Conservation (phyloP, 257 asterid species). For the Nicotiana knightiana region DNA sequence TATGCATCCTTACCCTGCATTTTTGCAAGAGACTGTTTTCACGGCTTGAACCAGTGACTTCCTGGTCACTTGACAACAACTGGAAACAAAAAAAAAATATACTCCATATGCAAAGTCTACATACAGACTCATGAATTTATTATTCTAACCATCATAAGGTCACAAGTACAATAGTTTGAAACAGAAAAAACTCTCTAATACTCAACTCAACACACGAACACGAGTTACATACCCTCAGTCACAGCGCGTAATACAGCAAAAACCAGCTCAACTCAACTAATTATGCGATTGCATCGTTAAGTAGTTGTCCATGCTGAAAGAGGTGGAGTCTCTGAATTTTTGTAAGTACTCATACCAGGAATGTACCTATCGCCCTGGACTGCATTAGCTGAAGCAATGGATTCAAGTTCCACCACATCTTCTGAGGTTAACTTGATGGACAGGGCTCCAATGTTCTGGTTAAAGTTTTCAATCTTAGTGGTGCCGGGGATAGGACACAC, state of each 20-base stretch:
- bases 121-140: neutral
- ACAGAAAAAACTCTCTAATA: neutral
- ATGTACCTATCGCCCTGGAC: conserved; percentile 23
- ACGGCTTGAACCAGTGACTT: too few species aligned
- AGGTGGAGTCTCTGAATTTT: conserved; percentile 26
- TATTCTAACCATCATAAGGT: neutral
- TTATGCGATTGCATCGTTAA: neutral
- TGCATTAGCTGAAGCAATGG: conserved; percentile 26
- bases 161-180: neutral
- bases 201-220: neutral
- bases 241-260: too few species aligned
- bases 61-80: too few species aligned
- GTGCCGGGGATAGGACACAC: conserved; percentile 50
- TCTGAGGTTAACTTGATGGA: conserved; percentile 19
- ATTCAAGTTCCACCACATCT: conserved; percentile 34
- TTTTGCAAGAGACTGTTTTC: too few species aligned
- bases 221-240: too few species aligned
- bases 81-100: too few species aligned
- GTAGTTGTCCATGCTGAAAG: conserved; percentile 25
- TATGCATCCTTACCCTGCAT: too few species aligned
- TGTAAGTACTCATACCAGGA: neutral
- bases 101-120: too few species aligned
- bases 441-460: conserved; percentile 31
- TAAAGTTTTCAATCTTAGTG: conserved; percentile 33
- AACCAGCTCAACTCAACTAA: too few species aligned